A percentile compares a stretch with the other conserved stretches of the same genome.
These are phyloP conservation scores for Cydonia oblonga DNA, from an alignment of 331 rosid genomes.

Conservation along the genomic window DNA sequence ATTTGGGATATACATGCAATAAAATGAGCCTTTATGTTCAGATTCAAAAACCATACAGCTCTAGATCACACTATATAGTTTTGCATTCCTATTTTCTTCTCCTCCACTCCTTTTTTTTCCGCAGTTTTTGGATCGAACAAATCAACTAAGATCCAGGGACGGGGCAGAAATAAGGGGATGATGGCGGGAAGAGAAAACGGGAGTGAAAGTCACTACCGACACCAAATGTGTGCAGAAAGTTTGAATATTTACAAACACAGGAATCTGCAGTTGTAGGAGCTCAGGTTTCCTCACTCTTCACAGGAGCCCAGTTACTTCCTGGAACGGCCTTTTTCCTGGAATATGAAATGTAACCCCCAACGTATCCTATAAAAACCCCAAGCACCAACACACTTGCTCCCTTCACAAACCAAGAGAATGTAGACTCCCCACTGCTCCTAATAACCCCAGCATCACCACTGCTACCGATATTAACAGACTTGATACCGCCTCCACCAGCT, in stretches of 20 bases:
- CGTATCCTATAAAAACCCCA: slow-evolving; percentile 72
- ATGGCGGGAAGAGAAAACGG: background rate
- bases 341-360: slow-evolving; percentile 56
- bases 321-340: slow-evolving; percentile 33
- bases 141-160: background rate
- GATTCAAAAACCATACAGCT: background rate
- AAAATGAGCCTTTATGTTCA: background rate
- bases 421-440: slow-evolving; percentile 4
- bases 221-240: background rate
- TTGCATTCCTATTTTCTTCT: background rate
- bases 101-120: background rate
- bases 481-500: background rate
- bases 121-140: background rate
- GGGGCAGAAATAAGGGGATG: background rate
- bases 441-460: background rate
- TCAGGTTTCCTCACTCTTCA: slow-evolving; percentile 55
- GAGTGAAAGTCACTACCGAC: background rate
- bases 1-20: slow-evolving; percentile 2
- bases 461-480: background rate
- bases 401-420: slow-evolving; percentile 28
- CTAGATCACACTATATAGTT: background rate
- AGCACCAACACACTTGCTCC: slow-evolving; percentile 45
- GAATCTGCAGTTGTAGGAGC: background rate
- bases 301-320: slow-evolving; percentile 44
- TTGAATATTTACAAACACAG: background rate